Evolutionary conservation across 1,284 basidiomycete species (phyloP).

Genomic region (Cutaneotrichosporon cavernicola): DNA sequence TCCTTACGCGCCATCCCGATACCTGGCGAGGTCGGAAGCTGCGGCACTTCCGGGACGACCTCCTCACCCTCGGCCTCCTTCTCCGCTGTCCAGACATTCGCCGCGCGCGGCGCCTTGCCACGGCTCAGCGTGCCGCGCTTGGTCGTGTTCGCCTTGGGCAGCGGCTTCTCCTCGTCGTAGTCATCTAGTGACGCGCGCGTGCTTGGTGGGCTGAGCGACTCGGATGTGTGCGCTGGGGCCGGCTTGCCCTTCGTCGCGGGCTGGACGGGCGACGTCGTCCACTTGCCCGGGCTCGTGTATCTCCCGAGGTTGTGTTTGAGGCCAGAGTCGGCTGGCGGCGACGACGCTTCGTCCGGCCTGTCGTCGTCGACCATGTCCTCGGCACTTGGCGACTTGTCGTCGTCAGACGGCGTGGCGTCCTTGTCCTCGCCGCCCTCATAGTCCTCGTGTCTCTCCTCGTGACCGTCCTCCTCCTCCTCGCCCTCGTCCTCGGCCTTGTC

Average conservation of each 20-base stretch:
- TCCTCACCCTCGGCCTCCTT: slow-evolving; percentile 19
- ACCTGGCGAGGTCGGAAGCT: background rate
- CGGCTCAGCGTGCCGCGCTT: slow-evolving; percentile 23
- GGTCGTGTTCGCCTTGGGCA: slow-evolving; percentile 7
- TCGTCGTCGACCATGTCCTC: background rate
- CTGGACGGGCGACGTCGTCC: slow-evolving; percentile 21
- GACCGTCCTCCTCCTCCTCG: slow-evolving; percentile 5
- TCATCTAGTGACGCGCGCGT: slow-evolving; percentile 16
- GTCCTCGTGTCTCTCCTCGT: background rate
- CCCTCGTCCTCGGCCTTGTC: slow-evolving; percentile 21
- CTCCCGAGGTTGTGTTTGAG: slow-evolving; percentile 8
- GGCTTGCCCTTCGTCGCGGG: slow-evolving; percentile 25
- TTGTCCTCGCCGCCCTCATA: slow-evolving; percentile 4
- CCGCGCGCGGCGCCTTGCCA: slow-evolving; percentile 24
- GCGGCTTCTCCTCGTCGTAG: slow-evolving; percentile 10
- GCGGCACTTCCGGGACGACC: background rate
- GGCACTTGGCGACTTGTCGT: background rate
- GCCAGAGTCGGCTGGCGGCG: slow-evolving; percentile 7
- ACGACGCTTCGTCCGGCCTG: slow-evolving; percentile 7
- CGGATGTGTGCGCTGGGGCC: slow-evolving; percentile 22
- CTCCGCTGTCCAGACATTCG: slow-evolving; percentile 19
- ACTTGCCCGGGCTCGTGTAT: slow-evolving; percentile 19
- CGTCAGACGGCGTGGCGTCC: slow-evolving; percentile 1
- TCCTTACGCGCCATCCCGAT: slow-evolving; percentile 26
- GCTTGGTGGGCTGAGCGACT: slow-evolving; percentile 21